These are phyloP conservation scores for Teunomyces tritomae DNA, from an alignment of 805 yeast genomes.

Conservation along the genomic window DNA sequence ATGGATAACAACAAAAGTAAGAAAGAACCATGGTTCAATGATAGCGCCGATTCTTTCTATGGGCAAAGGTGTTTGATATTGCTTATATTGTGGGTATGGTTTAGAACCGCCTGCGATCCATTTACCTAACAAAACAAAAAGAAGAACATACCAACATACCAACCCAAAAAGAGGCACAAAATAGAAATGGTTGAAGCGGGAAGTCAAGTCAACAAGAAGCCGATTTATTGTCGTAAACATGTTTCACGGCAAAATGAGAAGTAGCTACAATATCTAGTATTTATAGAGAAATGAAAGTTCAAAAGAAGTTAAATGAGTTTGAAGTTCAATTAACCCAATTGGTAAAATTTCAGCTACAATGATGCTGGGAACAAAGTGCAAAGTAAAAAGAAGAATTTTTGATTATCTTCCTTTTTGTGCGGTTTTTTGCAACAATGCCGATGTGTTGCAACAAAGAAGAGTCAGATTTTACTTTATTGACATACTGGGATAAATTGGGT, in stretches of 20 bases:
- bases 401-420: background rate
- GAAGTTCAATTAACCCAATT: background rate
- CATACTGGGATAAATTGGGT: background rate
- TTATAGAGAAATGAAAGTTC: background rate
- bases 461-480: no score
- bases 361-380: background rate
- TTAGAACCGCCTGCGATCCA: constrained; percentile 20
- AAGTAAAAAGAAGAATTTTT: background rate
- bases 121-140: constrained; percentile 19
- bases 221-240: constrained; percentile 8
- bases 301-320: background rate
- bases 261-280: background rate
- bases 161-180: constrained; percentile 24
- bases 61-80: constrained; percentile 20
- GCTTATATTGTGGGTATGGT: constrained; percentile 22
- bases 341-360: background rate
- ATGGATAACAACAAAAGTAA: constrained; percentile 20
- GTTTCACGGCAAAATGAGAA: background rate
- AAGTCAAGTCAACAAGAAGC: constrained; percentile 13
- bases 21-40: constrained; percentile 21
- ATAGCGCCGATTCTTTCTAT: constrained; percentile 25
- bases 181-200: constrained; percentile 24
- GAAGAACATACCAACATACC: constrained; percentile 22
- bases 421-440: background rate
- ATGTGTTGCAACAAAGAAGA: background rate